These are phyloP conservation scores for Rhodotorula sp. DNA, from an alignment of 1,284 basidiomycete species.

Conservation along the genomic window DNA sequence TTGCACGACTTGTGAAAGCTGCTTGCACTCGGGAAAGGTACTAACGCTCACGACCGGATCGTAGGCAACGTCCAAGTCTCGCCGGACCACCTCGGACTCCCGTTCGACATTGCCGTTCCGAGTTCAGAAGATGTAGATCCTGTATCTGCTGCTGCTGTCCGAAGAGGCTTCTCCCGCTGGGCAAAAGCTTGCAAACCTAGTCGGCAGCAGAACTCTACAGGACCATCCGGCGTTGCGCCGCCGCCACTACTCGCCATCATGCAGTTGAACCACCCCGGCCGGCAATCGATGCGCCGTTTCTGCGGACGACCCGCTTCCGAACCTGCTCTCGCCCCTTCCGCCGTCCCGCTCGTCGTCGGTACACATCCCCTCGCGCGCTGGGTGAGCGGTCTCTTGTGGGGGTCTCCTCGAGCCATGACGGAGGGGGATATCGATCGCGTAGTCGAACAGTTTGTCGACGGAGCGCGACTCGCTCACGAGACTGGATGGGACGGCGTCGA, in stretches of 20 bases:
- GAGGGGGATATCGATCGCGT: conserved; percentile 62
- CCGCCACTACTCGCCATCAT: conserved; percentile 54
- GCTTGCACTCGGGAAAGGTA: conserved; percentile 11
- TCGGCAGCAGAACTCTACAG: background rate
- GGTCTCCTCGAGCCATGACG: conserved; percentile 63
- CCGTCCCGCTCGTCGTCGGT: conserved; percentile 58
- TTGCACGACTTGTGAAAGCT: background rate
- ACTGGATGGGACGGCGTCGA: conserved; percentile 87
- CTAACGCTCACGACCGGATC: background rate
- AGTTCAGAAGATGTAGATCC: conserved; percentile 17
- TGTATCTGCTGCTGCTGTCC: conserved; percentile 45
- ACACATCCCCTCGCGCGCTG: conserved; percentile 51
- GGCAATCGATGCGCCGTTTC: conserved; percentile 70
- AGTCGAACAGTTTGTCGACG: conserved; percentile 66
- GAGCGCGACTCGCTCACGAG: conserved; percentile 63
- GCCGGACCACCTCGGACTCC: conserved; percentile 67
- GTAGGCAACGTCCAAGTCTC: conserved; percentile 77
- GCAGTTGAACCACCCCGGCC: conserved; percentile 82
- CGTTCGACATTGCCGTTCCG: conserved; percentile 73
- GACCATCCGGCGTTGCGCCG: background rate
- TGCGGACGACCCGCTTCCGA: conserved; percentile 62
- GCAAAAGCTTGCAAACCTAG: background rate
- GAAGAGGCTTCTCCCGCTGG: conserved; percentile 3
- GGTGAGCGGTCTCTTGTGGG: conserved; percentile 61
- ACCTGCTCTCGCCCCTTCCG: conserved; percentile 70